phyloP scores from a whole-genome alignment of 179 eudicot genomes.

The Beta macrorhiza region DNA sequence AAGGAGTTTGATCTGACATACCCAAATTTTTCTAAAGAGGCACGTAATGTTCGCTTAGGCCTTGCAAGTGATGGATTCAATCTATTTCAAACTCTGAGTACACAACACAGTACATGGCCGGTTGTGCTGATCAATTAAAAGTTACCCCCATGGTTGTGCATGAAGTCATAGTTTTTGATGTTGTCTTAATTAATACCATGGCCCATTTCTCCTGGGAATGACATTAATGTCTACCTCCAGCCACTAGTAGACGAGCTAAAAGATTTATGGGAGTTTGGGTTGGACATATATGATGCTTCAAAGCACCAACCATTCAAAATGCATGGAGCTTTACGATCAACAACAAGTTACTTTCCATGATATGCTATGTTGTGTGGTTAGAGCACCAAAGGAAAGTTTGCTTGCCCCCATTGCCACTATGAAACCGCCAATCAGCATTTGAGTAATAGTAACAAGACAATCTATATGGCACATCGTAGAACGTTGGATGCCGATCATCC shows the following conservation, averaged over 20 bases:
- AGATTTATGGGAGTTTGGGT: neutral
- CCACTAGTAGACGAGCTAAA: neutral
- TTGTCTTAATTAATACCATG: neutral
- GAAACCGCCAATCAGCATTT: neutral
- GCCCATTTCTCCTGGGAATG: neutral
- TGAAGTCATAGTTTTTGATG: neutral
- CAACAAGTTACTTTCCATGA: neutral
- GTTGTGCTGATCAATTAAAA: too few species aligned
- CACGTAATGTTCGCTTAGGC: too few species aligned
- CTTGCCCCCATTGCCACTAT: neutral
- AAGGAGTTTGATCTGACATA: too few species aligned
- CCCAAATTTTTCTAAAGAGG: too few species aligned
- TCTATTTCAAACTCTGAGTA: too few species aligned
- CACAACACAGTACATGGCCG: too few species aligned
- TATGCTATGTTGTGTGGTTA: neutral
- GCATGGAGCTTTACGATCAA: neutral
- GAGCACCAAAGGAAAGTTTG: conserved; percentile 1
- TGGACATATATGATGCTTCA: neutral
- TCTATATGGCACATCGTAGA: neutral
- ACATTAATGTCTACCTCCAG: neutral
- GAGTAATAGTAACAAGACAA: neutral
- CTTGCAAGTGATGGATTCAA: too few species aligned
- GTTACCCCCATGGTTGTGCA: too few species aligned
- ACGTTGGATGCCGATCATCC: neutral
- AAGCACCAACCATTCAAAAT: neutral